Evolutionary conservation across 768 basidiomycete genomes (phyloP).

Genomic region (Nidularia pulvinata): DNA sequence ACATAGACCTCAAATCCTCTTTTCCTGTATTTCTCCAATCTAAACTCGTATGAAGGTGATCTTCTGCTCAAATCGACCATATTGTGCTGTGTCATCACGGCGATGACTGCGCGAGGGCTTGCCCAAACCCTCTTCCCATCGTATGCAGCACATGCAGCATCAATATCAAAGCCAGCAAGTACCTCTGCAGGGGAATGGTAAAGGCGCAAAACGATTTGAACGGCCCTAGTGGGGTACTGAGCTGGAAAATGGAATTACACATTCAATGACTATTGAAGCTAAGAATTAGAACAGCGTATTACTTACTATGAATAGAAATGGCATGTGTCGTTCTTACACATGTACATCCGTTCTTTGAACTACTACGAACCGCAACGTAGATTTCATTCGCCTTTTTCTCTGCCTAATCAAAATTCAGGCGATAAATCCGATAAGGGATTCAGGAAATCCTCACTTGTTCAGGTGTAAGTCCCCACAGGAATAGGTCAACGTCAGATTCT

Average conservation of each 20-base stretch:
- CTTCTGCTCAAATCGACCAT: constrained; percentile 62
- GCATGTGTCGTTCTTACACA: constrained; percentile 68
- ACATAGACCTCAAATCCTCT: constrained; percentile 60
- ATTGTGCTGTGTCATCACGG: constrained; percentile 70
- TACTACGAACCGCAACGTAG: constrained; percentile 64
- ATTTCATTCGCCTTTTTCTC: constrained; percentile 59
- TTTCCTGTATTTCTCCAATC: constrained; percentile 55
- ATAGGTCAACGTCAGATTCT: constrained; percentile 63
- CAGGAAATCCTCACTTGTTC: constrained; percentile 36
- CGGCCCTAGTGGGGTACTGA: constrained; percentile 67
- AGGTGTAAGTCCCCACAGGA: constrained; percentile 57
- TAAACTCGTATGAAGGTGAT: constrained; percentile 65
- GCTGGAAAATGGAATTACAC: constrained; percentile 22
- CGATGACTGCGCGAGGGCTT: constrained; percentile 56
- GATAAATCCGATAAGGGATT: neutral
- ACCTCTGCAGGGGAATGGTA: constrained; percentile 66
- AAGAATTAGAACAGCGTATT: neutral
- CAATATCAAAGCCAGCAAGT: constrained; percentile 67
- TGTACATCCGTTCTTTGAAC: constrained; percentile 69
- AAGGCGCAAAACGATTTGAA: constrained; percentile 66
- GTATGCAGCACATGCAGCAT: constrained; percentile 60
- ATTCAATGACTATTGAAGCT: neutral
- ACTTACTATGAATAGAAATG: constrained; percentile 60
- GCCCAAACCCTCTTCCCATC: constrained; percentile 49
- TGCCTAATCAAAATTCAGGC: constrained; percentile 29